A percentile compares a stretch with the other conserved stretches of the same genome.
phyloP scores from a whole-genome alignment of 495 filamentous ascomycete species.

The Tuber borchii region DNA sequence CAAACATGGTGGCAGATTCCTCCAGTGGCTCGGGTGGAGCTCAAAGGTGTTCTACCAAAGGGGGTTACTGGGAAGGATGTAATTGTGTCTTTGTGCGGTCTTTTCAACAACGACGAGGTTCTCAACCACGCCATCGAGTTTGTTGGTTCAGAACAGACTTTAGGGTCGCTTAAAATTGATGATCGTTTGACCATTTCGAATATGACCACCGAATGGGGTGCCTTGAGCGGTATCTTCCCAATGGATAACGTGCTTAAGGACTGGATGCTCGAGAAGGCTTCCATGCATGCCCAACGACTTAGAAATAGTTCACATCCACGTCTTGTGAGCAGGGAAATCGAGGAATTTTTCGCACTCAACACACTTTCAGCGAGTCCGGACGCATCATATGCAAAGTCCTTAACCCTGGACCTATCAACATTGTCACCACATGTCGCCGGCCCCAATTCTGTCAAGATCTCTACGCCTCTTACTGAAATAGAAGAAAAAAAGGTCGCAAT shows the following conservation, averaged over 20 bases:
- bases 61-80: conserved; percentile 95
- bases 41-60: conserved; percentile 64
- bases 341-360: conserved; percentile 59
- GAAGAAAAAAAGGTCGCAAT: conserved; percentile 64
- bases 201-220: conserved; percentile 96
- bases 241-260: conserved; percentile 64
- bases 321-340: conserved; percentile 64
- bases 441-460: conserved; percentile 85
- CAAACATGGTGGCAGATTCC: conserved; percentile 88
- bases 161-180: conserved; percentile 68
- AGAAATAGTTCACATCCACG: conserved; percentile 44
- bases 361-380: conserved; percentile 64
- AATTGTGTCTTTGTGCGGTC: conserved; percentile 78
- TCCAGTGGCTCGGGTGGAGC: conserved; percentile 69
- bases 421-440: conserved; percentile 83
- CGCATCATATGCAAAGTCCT: conserved; percentile 73
- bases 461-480: conserved; percentile 71
- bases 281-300: conserved; percentile 47
- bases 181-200: conserved; percentile 79
- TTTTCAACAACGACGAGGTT: conserved; percentile 86
- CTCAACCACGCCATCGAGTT: conserved; percentile 93
- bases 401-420: conserved; percentile 71
- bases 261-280: conserved; percentile 78
- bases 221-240: conserved; percentile 73
- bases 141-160: conserved; percentile 68